Evolutionary conservation across 2,329 filamentous ascomycete genomes (phyloP).

Genomic region (Zymoseptoria ardabiliae): DNA sequence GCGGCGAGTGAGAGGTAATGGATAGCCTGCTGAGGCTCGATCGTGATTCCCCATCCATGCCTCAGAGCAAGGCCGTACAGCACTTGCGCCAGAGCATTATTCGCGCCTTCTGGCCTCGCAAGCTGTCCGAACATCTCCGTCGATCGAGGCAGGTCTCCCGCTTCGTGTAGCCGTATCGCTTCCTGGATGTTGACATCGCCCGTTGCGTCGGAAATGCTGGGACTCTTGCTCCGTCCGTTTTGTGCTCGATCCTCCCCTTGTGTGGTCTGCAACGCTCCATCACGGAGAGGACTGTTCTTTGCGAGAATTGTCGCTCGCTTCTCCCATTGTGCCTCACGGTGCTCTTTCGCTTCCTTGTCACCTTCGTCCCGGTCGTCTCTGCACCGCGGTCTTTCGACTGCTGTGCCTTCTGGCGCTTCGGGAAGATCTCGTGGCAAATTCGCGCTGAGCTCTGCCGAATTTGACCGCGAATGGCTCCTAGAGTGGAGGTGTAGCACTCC

Average conservation of each 20-base stretch:
- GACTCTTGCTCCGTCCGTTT: conserved; percentile 14
- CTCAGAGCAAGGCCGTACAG: conserved; percentile 89
- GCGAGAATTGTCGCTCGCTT: conserved; percentile 85
- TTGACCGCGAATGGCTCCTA: conserved; percentile 36
- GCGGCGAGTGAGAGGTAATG: conserved; percentile 82
- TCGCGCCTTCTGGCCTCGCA: conserved; percentile 74
- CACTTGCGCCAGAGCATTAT: conserved; percentile 92
- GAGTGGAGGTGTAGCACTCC: conserved; percentile 68
- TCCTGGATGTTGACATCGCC: conserved; percentile 69
- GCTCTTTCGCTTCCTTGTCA: conserved; percentile 33
- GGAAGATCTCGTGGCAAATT: conserved; percentile 76
- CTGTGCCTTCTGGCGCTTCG: conserved; percentile 65
- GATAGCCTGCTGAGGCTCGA: conserved; percentile 66
- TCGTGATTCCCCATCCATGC: conserved; percentile 84
- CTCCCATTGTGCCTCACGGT: conserved; percentile 77
- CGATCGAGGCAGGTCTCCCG: conserved; percentile 67
- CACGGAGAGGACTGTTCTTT: conserved; percentile 40
- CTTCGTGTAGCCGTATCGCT: conserved; percentile 89
- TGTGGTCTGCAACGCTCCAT: conserved; percentile 21
- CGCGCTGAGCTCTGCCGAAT: conserved; percentile 53
- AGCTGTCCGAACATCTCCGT: conserved; percentile 79
- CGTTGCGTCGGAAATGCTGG: conserved; percentile 27
- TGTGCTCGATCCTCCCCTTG: conserved; percentile 1
- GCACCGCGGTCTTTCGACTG: conserved; percentile 28
- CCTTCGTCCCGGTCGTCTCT: conserved; percentile 29